Conservation (phyloP, 768 basidiomycete species). For the Lanmaoa pseudosensibilis region DNA sequence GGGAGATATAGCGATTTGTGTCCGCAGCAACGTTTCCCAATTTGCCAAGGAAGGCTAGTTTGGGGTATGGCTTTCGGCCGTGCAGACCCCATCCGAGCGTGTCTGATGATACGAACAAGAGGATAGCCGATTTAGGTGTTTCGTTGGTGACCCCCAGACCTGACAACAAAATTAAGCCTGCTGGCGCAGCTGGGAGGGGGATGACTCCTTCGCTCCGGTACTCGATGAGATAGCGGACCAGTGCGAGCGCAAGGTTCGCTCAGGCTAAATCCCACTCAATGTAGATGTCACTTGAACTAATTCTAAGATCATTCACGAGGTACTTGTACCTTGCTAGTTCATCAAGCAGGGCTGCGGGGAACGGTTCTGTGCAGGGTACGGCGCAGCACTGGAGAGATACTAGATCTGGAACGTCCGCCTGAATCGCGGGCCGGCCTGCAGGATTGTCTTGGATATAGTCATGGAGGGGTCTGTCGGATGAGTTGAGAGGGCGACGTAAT, state of each 20-base stretch:
- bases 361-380: constrained; percentile 49
- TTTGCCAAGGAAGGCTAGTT: constrained; percentile 41
- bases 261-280: constrained; percentile 71
- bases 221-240: constrained; percentile 58
- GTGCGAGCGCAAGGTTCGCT: constrained; percentile 60
- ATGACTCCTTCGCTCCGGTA: constrained; percentile 29
- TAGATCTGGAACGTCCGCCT: constrained; percentile 56
- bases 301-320: constrained; percentile 54
- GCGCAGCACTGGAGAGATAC: constrained; percentile 54
- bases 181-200: constrained; percentile 11
- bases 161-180: constrained; percentile 20
- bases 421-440: constrained; percentile 41
- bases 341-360: constrained; percentile 72
- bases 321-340: constrained; percentile 64
- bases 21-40: constrained; percentile 41
- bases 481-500: constrained; percentile 20
- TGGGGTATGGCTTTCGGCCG: constrained; percentile 32
- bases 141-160: constrained; percentile 10
- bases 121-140: constrained; percentile 15
- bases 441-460: constrained; percentile 41
- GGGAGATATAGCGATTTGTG: constrained; percentile 55
- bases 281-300: constrained; percentile 58
- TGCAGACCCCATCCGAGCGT: constrained; percentile 32
- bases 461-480: constrained; percentile 38
- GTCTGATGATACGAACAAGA: constrained; percentile 3